phyloP scores from a whole-genome alignment of 306 rosid genomes.

The Lablab purpureus region DNA sequence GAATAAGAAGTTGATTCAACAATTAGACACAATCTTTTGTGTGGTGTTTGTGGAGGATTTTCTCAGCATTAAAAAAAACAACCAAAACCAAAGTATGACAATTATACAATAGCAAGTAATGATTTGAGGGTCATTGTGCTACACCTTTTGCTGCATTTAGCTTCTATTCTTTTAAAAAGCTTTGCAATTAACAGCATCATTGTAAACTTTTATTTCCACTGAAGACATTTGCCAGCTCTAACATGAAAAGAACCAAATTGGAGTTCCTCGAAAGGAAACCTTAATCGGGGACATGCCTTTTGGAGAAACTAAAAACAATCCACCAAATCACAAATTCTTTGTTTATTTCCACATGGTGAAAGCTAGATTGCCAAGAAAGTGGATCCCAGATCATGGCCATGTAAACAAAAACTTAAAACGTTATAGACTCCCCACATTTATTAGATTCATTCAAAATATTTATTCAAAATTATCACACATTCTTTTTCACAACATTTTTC shows the following conservation, averaged over 20 bases:
- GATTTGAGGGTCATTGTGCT: slow-evolving; percentile 37
- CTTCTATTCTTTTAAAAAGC: slow-evolving; percentile 32
- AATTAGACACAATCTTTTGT: too few species aligned
- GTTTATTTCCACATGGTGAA: neutral
- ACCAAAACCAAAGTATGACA: neutral
- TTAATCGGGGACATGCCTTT: neutral
- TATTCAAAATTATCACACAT: neutral
- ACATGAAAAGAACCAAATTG: slow-evolving; percentile 15
- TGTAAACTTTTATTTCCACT: slow-evolving; percentile 33
- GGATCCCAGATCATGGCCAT: neutral
- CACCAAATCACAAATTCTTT: neutral
- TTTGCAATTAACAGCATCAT: slow-evolving; percentile 24
- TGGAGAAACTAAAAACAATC: neutral
- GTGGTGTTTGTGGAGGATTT: too few species aligned
- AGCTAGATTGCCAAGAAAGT: neutral
- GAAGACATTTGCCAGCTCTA: slow-evolving; percentile 43
- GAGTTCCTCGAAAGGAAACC: neutral
- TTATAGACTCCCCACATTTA: neutral
- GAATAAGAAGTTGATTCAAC: too few species aligned
- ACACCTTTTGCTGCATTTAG: slow-evolving; percentile 1
- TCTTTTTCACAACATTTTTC: neutral
- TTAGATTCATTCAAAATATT: neutral
- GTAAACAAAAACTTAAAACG: slow-evolving; percentile 4
- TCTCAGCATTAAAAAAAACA: too few species aligned
- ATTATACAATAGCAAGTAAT: neutral